Percentiles rank a stretch among this genome's conserved stretches.
These are phyloP conservation scores for Lactarius quietus DNA, from an alignment of 768 basidiomycete genomes.

Conservation along the genomic window DNA sequence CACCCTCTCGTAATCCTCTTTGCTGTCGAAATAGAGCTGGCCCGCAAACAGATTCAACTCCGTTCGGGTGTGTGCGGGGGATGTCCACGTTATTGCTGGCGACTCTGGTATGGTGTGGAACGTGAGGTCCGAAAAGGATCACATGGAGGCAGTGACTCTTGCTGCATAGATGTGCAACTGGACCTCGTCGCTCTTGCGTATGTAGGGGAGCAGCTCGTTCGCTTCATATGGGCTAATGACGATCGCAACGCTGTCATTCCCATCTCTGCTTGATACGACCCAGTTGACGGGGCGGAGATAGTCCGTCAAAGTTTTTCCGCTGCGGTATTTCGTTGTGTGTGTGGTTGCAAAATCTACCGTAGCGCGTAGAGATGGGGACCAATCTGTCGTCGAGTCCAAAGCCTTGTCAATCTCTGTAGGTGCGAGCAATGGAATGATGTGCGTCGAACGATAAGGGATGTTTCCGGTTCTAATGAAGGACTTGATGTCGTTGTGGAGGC, in stretches of 20 bases:
- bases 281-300: slow-evolving; percentile 17
- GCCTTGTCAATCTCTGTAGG: neutral
- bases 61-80: neutral
- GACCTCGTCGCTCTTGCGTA: slow-evolving; percentile 10
- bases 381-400: neutral
- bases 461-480: neutral
- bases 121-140: slow-evolving; percentile 13
- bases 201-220: slow-evolving; percentile 11
- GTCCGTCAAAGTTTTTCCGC: neutral
- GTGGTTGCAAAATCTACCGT: slow-evolving; percentile 6
- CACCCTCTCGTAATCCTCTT: slow-evolving; percentile 1
- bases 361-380: slow-evolving; percentile 7
- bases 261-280: slow-evolving; percentile 10
- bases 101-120: slow-evolving; percentile 5
- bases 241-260: neutral
- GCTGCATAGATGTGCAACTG: slow-evolving; percentile 15
- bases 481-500: slow-evolving; percentile 3
- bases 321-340: neutral
- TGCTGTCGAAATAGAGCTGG: slow-evolving; percentile 14
- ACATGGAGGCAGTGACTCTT: slow-evolving; percentile 2
- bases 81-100: neutral
- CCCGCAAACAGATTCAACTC: slow-evolving; percentile 16
- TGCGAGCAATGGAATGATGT: neutral
- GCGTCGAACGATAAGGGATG: neutral
- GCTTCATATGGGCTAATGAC: slow-evolving; percentile 12